Conservation (phyloP, 352 stramenopile genomes). For the Phytophthora sansomeana region DNA sequence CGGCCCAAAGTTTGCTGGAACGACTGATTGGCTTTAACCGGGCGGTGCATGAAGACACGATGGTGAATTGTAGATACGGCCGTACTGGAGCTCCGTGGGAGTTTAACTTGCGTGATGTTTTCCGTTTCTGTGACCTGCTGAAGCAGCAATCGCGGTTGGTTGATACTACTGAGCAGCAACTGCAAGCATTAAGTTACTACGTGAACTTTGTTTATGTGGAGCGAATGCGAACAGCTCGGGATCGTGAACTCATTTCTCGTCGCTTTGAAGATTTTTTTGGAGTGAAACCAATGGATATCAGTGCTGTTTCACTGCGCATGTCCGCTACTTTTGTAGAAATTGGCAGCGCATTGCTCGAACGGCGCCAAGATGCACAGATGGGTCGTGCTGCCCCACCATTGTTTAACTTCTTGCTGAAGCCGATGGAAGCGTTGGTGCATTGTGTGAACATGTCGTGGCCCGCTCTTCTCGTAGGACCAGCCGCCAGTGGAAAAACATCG, state of each 20-base stretch:
- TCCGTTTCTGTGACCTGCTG: constrained; percentile 97
- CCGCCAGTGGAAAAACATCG: constrained; percentile 87
- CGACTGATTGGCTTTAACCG: constrained; percentile 95
- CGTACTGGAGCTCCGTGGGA: constrained; percentile 97
- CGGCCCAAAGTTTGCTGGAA: constrained; percentile 75
- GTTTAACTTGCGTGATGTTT: constrained; percentile 99
- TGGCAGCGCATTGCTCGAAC: constrained; percentile 59
- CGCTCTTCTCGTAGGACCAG: constrained; percentile 95
- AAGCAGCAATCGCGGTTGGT: constrained; percentile 50
- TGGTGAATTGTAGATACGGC: constrained; percentile 93
- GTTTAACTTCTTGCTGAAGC: constrained; percentile 87
- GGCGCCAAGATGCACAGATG: constrained; percentile 47
- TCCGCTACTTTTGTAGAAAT: constrained; percentile 63
- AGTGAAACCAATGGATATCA: constrained; percentile 47
- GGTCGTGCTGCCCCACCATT: constrained; percentile 66
- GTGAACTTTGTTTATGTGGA: constrained; percentile 95
- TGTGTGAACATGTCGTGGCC: constrained; percentile 97
- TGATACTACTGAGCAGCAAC: constrained; percentile 29
- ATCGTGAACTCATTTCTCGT: constrained; percentile 69
- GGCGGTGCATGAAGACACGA: constrained; percentile 88
- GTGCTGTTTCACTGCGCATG: constrained; percentile 55
- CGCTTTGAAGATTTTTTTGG: constrained; percentile 80
- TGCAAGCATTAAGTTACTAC: constrained; percentile 73
- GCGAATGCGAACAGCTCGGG: constrained; percentile 84
- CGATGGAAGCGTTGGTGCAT: constrained; percentile 95